Percentiles rank a stretch among this genome's conserved stretches.
These are phyloP conservation scores for Cyberlindnera galapagoensis DNA, from an alignment of 805 yeast species.

Conservation along the genomic window DNA sequence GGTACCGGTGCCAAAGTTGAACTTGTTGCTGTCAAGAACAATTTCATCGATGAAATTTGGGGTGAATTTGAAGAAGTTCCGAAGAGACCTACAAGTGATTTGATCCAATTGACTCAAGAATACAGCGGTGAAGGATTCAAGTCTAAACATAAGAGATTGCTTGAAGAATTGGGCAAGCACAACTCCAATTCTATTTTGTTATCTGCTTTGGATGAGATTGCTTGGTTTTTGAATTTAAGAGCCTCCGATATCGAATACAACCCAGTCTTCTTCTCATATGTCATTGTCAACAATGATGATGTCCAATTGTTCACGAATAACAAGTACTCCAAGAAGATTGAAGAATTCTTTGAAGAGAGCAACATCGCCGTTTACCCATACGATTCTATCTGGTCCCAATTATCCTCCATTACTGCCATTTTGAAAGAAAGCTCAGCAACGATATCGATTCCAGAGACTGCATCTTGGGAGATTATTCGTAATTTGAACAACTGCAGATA, in stretches of 20 bases:
- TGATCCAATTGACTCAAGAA: conserved; percentile 44
- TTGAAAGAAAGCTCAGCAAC: conserved; percentile 18
- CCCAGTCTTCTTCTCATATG: conserved; percentile 76
- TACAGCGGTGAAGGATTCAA: conserved; percentile 60
- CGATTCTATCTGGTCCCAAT: conserved; percentile 50
- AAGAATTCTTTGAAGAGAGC: conserved; percentile 34
- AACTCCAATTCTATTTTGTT: conserved; percentile 46
- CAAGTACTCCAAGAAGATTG: conserved; percentile 31
- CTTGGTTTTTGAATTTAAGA: conserved; percentile 85
- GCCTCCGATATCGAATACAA: conserved; percentile 77
- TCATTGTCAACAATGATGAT: conserved; percentile 37
- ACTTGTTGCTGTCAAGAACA: conserved; percentile 47
- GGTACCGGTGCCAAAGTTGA: conserved; percentile 32
- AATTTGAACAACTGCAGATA: conserved; percentile 37
- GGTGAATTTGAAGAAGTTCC: conserved; percentile 59
- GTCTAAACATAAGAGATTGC: conserved; percentile 49
- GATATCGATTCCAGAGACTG: conserved; percentile 46
- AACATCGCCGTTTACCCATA: conserved; percentile 49
- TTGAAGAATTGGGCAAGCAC: conserved; percentile 28
- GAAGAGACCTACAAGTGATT: conserved; percentile 39
- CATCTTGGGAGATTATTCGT: conserved; percentile 64
- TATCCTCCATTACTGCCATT: conserved; percentile 26
- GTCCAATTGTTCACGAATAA: conserved; percentile 51
- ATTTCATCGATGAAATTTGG: conserved; percentile 78
- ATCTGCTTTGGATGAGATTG: conserved; percentile 79